phyloP scores from a whole-genome alignment of 768 basidiomycete species.

The Tulasnella sp. region DNA sequence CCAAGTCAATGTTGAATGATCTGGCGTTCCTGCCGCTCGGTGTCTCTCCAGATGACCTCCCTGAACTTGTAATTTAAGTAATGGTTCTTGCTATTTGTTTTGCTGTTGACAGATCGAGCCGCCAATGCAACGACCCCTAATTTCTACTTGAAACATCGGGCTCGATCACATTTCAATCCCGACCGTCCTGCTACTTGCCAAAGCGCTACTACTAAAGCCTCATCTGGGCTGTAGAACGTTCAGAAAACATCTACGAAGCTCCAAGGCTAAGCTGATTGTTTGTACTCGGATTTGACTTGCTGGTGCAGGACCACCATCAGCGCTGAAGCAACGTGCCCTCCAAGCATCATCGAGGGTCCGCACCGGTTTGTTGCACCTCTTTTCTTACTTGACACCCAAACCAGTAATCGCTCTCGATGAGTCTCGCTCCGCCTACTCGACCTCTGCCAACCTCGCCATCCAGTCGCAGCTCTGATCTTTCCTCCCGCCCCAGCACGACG shows the following conservation, averaged over 20 bases:
- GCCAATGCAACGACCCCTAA: too few species aligned
- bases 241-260: too few species aligned
- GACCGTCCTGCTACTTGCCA: too few species aligned
- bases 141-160: too few species aligned
- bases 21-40: slow-evolving; percentile 15
- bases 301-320: neutral
- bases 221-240: too few species aligned
- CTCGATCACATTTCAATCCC: too few species aligned
- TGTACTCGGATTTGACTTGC: neutral
- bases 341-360: neutral
- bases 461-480: slow-evolving; percentile 1
- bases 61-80: neutral
- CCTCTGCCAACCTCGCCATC: slow-evolving; percentile 10
- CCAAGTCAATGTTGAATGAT: slow-evolving; percentile 8
- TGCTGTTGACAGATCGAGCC: too few species aligned
- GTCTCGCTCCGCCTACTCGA: slow-evolving; percentile 12
- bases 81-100: too few species aligned
- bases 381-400: neutral
- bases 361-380: neutral
- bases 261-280: too few species aligned
- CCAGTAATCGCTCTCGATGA: slow-evolving; percentile 1
- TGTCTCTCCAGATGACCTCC: slow-evolving; percentile 12
- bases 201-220: too few species aligned
- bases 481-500: neutral
- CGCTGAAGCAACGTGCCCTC: neutral